phyloP scores from a whole-genome alignment of 352 stramenopile genomes.

The Pythium volutum region DNA sequence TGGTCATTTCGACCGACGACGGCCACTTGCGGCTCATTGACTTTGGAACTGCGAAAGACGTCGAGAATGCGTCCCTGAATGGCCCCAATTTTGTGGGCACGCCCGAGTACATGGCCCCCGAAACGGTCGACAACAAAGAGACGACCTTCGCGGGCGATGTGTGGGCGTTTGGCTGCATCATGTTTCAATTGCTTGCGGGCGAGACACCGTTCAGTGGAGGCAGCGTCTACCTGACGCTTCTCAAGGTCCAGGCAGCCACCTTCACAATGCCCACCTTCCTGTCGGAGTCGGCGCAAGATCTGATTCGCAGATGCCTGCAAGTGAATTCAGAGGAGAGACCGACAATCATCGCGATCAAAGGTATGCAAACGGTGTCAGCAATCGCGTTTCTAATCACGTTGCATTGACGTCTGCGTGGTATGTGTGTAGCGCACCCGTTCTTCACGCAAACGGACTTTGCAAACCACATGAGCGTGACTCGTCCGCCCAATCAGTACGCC shows the following conservation, averaged over 20 bases:
- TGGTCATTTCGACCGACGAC: conserved; percentile 76
- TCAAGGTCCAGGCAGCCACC: conserved; percentile 63
- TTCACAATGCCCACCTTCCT: conserved; percentile 63
- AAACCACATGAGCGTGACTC: conserved; percentile 42
- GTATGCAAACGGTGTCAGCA: conserved; percentile 26
- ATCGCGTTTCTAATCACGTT: not conserved
- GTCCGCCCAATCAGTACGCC: conserved; percentile 40
- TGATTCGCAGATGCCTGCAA: conserved; percentile 58
- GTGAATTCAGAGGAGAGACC: conserved; percentile 31
- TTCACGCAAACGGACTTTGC: conserved; percentile 68
- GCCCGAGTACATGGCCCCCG: conserved; percentile 85
- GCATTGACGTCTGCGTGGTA: not conserved
- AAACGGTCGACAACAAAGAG: conserved; percentile 83
- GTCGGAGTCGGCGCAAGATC: conserved; percentile 50
- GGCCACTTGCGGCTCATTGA: conserved; percentile 77
- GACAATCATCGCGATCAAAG: conserved; percentile 54
- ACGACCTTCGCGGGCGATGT: conserved; percentile 57
- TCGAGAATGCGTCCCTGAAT: conserved; percentile 54
- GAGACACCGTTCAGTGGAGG: conserved; percentile 79
- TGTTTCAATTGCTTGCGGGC: conserved; percentile 73
- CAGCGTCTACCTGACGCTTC: conserved; percentile 77
- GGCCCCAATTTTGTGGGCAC: conserved; percentile 88
- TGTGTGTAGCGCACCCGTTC: conserved; percentile 62
- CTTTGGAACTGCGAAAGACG: conserved; percentile 82
- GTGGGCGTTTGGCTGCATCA: conserved; percentile 78